Evolutionary conservation across 345 rosid species (phyloP).

Genomic region (Populus ilicifolia): DNA sequence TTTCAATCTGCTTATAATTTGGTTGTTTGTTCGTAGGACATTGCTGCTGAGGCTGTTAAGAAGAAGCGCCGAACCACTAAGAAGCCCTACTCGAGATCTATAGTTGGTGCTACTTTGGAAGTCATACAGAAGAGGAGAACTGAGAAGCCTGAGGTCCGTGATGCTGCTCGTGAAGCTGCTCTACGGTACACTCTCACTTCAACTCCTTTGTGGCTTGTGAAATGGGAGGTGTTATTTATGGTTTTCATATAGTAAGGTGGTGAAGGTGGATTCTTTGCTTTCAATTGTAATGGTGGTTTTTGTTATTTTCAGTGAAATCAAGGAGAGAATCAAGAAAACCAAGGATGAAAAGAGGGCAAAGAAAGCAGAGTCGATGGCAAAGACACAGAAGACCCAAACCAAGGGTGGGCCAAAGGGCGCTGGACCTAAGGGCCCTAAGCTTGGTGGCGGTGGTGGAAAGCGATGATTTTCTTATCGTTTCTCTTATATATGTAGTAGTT

Average conservation of each 20-base stretch:
- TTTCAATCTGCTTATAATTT: not conserved
- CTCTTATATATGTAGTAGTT: no score
- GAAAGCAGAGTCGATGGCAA: slow-evolving; percentile 59
- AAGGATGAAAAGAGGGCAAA: slow-evolving; percentile 84
- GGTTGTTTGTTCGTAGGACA: slow-evolving; percentile 30
- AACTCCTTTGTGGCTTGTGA: not conserved
- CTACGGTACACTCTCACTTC: slow-evolving; percentile 26
- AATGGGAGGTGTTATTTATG: not conserved
- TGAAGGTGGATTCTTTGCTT: not conserved
- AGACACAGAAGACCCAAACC: slow-evolving; percentile 49
- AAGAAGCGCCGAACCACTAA: slow-evolving; percentile 50
- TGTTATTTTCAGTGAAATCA: slow-evolving; percentile 50
- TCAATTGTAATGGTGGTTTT: not conserved
- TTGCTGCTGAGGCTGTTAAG: slow-evolving; percentile 56
- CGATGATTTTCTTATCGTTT: slow-evolving; percentile 31
- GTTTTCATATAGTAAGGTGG: not conserved
- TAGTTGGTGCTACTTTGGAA: slow-evolving; percentile 68
- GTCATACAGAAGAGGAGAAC: slow-evolving; percentile 58
- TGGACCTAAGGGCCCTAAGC: slow-evolving; percentile 53
- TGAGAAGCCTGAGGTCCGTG: slow-evolving; percentile 67
- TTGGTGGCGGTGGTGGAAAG: slow-evolving; percentile 83
- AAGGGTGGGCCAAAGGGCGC: slow-evolving; percentile 51
- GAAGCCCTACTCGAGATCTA: slow-evolving; percentile 69
- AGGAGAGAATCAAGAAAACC: slow-evolving; percentile 79
- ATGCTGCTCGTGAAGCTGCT: slow-evolving; percentile 65